phyloP scores from a whole-genome alignment of 2,329 filamentous ascomycete species.

The Cercospora zeina region DNA sequence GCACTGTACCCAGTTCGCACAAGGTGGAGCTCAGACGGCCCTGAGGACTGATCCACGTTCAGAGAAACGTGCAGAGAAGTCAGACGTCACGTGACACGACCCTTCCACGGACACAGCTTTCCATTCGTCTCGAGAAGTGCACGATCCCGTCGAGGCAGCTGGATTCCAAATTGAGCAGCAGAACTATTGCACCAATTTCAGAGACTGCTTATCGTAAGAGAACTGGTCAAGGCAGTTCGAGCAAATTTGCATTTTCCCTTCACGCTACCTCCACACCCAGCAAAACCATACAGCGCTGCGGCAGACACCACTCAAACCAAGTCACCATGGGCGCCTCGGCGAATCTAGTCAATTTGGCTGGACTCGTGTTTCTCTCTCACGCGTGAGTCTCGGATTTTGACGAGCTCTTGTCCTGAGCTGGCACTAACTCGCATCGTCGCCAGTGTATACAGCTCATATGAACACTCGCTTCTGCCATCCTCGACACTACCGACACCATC shows the following conservation, averaged over 20 bases:
- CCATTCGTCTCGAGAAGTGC: not conserved
- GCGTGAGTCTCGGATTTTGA: slow-evolving; percentile 62
- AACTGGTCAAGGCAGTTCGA: no score
- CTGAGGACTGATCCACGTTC: not conserved
- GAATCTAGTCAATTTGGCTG: slow-evolving; percentile 68
- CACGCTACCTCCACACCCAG: not conserved
- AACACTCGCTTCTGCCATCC: slow-evolving; percentile 72
- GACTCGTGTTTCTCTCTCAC: slow-evolving; percentile 77
- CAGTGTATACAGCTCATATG: slow-evolving; percentile 95
- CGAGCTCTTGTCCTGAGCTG: not conserved
- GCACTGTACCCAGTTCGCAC: not conserved
- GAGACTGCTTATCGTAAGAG: not conserved
- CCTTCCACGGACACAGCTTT: not conserved
- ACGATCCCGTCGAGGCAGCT: not conserved
- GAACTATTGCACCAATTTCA: not conserved
- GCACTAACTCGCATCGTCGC: not conserved
- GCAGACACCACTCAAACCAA: not conserved
- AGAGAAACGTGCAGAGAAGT: not conserved
- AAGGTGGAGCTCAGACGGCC: not conserved
- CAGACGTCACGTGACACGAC: not conserved
- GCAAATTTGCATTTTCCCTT: no score
- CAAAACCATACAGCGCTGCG: not conserved
- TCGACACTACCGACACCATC: slow-evolving; percentile 45
- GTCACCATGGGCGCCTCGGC: slow-evolving; percentile 69
- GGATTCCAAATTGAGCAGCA: not conserved